Conservation (phyloP, 1,284 basidiomycete species). For the Boletus mariae region DNA sequence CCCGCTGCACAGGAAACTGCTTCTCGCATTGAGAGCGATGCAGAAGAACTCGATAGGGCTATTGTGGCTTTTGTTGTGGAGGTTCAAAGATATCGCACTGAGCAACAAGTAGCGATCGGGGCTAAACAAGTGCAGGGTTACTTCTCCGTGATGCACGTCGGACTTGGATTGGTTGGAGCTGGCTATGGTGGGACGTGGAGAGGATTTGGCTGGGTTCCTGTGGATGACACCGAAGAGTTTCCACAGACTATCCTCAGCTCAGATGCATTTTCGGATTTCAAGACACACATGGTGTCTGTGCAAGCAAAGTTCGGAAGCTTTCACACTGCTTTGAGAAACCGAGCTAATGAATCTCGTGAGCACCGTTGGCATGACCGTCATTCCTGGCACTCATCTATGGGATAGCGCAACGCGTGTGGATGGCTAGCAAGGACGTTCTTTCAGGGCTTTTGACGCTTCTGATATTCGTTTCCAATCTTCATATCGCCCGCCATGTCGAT, state of each 20-base stretch:
- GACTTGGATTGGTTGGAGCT: slow-evolving; percentile 68
- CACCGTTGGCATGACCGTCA: slow-evolving; percentile 1
- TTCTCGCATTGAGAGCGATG: slow-evolving; percentile 70
- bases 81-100: slow-evolving; percentile 57
- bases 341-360: slow-evolving; percentile 42
- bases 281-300: slow-evolving; percentile 43
- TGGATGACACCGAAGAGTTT: slow-evolving; percentile 45
- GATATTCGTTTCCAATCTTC: slow-evolving; percentile 58
- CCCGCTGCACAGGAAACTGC: slow-evolving; percentile 60
- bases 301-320: slow-evolving; percentile 47
- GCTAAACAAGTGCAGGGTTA: slow-evolving; percentile 61
- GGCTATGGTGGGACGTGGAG: slow-evolving; percentile 69
- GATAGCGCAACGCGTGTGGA: slow-evolving; percentile 29
- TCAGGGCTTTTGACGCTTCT: slow-evolving; percentile 56
- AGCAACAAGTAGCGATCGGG: slow-evolving; percentile 30
- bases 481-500: slow-evolving; percentile 73
- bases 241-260: slow-evolving; percentile 49
- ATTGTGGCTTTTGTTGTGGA: slow-evolving; percentile 71
- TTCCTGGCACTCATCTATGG: slow-evolving; percentile 10
- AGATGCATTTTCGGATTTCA: slow-evolving; percentile 54
- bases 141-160: slow-evolving; percentile 62
- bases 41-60: slow-evolving; percentile 73
- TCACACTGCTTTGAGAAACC: slow-evolving; percentile 37
- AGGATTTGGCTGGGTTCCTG: slow-evolving; percentile 72
- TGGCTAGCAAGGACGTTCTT: slow-evolving; percentile 46